phyloP scores from a whole-genome alignment of 78 protist species.

The Carpediemonas membranifera region DNA sequence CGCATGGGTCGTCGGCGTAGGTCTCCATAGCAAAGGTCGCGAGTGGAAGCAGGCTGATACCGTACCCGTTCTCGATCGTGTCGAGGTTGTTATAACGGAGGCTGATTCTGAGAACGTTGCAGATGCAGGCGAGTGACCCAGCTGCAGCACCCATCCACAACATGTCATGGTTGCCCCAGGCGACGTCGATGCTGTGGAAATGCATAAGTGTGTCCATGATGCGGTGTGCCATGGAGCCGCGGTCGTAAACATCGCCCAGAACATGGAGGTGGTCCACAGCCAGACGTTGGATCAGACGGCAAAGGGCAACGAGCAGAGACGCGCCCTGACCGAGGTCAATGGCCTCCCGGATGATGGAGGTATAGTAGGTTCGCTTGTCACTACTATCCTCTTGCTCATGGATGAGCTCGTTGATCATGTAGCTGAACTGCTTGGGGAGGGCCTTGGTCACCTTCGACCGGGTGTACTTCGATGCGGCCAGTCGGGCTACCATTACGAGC shows the following conservation, averaged over 20 bases:
- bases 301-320: neutral
- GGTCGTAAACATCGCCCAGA: constrained; percentile 19
- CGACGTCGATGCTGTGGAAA: neutral
- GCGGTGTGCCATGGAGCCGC: constrained; percentile 15
- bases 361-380: constrained; percentile 4
- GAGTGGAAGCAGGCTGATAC: constrained; percentile 14
- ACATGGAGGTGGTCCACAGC: constrained; percentile 18
- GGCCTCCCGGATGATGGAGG: neutral
- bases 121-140: constrained; percentile 9
- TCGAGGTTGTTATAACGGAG: constrained; percentile 17
- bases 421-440: neutral
- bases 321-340: constrained; percentile 15
- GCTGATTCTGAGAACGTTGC: neutral
- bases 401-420: constrained; percentile 16
- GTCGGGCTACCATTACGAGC: neutral
- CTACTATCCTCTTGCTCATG: neutral
- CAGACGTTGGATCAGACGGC: neutral
- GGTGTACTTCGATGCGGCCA: constrained; percentile 19
- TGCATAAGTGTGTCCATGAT: neutral
- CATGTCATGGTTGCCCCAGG: constrained; percentile 23
- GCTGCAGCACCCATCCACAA: constrained; percentile 29
- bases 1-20: constrained; percentile 7
- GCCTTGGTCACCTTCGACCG: constrained; percentile 8
- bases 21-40: neutral
- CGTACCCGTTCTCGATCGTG: constrained; percentile 26